Evolutionary conservation across 2,329 filamentous ascomycete species (phyloP).

Genomic region (Lecanicillium sp.): DNA sequence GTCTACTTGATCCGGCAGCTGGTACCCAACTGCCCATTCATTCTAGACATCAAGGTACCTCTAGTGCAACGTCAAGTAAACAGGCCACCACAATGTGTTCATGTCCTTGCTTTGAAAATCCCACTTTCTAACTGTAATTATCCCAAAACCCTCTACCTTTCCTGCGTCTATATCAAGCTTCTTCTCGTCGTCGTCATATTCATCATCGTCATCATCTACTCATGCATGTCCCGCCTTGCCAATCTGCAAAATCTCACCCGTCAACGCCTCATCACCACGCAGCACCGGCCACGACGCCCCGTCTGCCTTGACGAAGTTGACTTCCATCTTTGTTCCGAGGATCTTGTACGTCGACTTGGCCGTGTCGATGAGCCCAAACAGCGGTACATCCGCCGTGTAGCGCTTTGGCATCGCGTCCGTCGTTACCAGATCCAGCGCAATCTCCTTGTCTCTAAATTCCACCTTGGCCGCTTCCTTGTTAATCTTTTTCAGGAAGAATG

Average conservation of each 20-base stretch:
- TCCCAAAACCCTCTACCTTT: slow-evolving; percentile 1
- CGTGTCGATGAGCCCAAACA: slow-evolving; percentile 70
- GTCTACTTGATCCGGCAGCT: no score
- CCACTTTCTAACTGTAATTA: no score
- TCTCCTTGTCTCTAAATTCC: slow-evolving; percentile 51
- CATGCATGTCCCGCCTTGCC: slow-evolving; percentile 63
- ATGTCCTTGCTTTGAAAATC: no score
- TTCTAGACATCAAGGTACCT: no score
- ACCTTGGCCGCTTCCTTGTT: slow-evolving; percentile 71
- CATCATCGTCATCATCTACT: background rate
- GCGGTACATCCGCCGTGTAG: slow-evolving; percentile 63
- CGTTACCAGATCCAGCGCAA: slow-evolving; percentile 79
- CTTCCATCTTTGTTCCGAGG: slow-evolving; percentile 81
- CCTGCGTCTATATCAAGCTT: background rate
- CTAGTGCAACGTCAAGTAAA: no score
- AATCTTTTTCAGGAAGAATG: slow-evolving; percentile 95
- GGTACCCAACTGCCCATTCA: no score
- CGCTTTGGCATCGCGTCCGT: slow-evolving; percentile 69
- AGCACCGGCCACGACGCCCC: slow-evolving; percentile 78
- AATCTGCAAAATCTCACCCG: slow-evolving; percentile 78
- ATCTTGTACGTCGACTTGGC: slow-evolving; percentile 71
- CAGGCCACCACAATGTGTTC: no score
- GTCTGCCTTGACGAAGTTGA: slow-evolving; percentile 64
- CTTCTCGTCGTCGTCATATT: background rate
- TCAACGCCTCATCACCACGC: slow-evolving; percentile 62